phyloP scores from a whole-genome alignment of 768 basidiomycete species.

The Cystofilobasidium bisporidii region DNA sequence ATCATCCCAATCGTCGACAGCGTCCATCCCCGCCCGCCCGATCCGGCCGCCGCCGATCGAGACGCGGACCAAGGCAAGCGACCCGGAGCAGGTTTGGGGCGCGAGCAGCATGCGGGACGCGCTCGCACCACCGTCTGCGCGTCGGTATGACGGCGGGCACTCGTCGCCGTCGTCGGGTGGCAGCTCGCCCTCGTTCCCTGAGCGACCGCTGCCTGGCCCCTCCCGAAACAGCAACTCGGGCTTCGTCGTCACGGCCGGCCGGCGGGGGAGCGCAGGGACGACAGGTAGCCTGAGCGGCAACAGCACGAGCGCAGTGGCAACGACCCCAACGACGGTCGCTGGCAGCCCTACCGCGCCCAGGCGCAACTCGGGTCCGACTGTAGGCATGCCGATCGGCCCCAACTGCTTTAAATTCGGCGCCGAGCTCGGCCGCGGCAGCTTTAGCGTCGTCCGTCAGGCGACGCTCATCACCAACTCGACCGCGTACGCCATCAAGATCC shows the following conservation, averaged over 20 bases:
- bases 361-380: neutral
- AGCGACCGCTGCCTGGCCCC: neutral
- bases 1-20: conserved; percentile 27
- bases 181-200: neutral
- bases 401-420: conserved; percentile 37
- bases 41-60: conserved; percentile 28
- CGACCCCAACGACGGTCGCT: neutral
- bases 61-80: conserved; percentile 24
- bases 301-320: too few relatives aligned
- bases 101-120: conserved; percentile 9
- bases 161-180: neutral
- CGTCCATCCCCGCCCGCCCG: conserved; percentile 27
- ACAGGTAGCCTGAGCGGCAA: neutral
- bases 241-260: conserved; percentile 20
- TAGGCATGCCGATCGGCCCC: conserved; percentile 7
- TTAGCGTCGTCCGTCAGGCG: conserved; percentile 60
- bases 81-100: conserved; percentile 22
- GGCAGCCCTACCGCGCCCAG: neutral
- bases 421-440: conserved; percentile 51
- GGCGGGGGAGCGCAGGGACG: conserved; percentile 15
- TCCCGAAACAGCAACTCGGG: conserved; percentile 6
- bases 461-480: conserved; percentile 48
- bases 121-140: conserved; percentile 1
- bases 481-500: conserved; percentile 64
- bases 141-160: conserved; percentile 5